Conservation (phyloP, 306 rosid species). For the Trifolium dubium region DNA sequence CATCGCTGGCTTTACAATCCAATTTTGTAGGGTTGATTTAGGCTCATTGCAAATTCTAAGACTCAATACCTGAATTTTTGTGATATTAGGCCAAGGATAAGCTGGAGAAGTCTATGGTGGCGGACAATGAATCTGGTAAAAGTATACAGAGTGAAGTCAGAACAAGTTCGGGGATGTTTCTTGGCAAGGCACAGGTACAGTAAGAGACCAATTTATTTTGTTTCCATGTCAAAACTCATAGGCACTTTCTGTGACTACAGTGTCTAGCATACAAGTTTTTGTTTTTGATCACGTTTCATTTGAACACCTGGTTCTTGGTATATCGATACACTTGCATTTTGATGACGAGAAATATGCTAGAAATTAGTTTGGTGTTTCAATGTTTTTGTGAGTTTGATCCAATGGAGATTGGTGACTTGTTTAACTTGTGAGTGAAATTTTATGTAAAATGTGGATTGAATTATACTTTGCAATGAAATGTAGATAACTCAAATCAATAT, state of each 20-base stretch:
- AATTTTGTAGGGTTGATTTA: neutral
- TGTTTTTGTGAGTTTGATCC: constrained; percentile 9
- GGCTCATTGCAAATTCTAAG: neutral
- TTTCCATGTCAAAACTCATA: constrained; percentile 5
- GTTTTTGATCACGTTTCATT: neutral
- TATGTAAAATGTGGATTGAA: neutral
- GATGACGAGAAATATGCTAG: constrained; percentile 1
- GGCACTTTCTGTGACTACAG: neutral
- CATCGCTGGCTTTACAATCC: neutral
- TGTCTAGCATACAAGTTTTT: neutral
- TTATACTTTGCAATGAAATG: constrained; percentile 1
- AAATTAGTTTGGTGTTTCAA: constrained; percentile 9
- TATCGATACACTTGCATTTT: neutral
- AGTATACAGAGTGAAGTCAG: constrained; percentile 78
- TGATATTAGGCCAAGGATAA: constrained; percentile 73
- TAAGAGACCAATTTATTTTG: constrained; percentile 9
- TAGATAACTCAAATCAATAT: no score
- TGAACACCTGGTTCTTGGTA: neutral
- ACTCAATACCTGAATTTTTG: constrained; percentile 36
- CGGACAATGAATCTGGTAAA: constrained; percentile 84
- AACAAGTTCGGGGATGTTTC: constrained; percentile 97
- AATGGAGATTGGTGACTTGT: neutral
- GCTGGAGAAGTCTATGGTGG: constrained; percentile 90
- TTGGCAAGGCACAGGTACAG: constrained; percentile 69
- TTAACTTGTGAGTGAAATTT: neutral